Evolutionary conservation across 371 early-diverging fungal genomes (phyloP).

Genomic region (Ordospora pajunii): DNA sequence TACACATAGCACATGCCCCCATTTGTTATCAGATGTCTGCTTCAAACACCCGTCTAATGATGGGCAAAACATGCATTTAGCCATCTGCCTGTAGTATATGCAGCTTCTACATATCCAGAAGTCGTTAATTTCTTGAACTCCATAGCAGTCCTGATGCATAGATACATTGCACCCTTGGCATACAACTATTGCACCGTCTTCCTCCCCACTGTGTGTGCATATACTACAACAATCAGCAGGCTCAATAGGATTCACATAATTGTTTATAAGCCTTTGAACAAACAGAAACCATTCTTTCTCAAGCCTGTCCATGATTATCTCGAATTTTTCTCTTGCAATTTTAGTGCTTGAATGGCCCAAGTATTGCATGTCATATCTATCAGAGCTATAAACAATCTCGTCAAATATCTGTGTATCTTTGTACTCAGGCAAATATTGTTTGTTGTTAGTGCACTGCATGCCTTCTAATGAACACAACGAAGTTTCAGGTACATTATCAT

Average conservation of each 20-base stretch:
- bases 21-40: constrained; percentile 46
- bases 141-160: constrained; percentile 61
- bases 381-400: constrained; percentile 3
- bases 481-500: background rate
- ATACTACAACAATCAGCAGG: constrained; percentile 53
- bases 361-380: constrained; percentile 11
- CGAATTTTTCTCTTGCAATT: constrained; percentile 24
- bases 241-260: constrained; percentile 8
- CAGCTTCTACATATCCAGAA: constrained; percentile 59
- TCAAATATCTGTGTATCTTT: constrained; percentile 10
- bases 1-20: constrained; percentile 60
- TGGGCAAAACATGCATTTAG: constrained; percentile 52
- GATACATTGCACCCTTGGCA: constrained; percentile 60
- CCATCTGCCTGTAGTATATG: constrained; percentile 11
- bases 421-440: background rate
- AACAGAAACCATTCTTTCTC: constrained; percentile 56
- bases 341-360: background rate
- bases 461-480: too few relatives aligned
- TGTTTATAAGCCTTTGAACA: constrained; percentile 40
- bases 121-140: constrained; percentile 45
- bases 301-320: constrained; percentile 54
- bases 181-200: constrained; percentile 41
- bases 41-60: constrained; percentile 48
- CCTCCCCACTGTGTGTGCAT: constrained; percentile 43
- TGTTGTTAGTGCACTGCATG: too few relatives aligned